Conservation (phyloP, 2,329 filamentous ascomycete genomes). For the Eutypa lata region DNA sequence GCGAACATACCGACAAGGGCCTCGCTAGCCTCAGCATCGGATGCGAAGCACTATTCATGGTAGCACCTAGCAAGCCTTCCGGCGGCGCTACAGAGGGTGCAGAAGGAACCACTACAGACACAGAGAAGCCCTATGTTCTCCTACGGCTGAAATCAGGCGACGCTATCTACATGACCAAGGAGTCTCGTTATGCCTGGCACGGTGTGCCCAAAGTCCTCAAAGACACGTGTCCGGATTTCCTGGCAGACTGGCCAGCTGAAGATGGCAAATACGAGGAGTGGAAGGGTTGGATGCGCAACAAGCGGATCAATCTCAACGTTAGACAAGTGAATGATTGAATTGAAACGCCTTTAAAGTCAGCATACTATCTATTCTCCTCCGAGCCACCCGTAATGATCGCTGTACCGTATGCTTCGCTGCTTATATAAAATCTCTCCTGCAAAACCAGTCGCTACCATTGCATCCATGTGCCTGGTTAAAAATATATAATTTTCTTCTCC, state of each 20-base stretch:
- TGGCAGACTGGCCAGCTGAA: conserved; percentile 70
- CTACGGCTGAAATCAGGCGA: conserved; percentile 79
- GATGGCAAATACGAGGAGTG: conserved; percentile 61
- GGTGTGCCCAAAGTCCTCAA: conserved; percentile 84
- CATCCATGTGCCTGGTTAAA: too few relatives aligned
- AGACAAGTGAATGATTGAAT: conserved; percentile 71
- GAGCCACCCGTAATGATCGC: too few relatives aligned
- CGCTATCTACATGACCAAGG: conserved; percentile 82
- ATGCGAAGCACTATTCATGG: conserved; percentile 86
- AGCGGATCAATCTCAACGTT: conserved; percentile 89
- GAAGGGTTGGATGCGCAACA: conserved; percentile 83
- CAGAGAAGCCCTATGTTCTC: conserved; percentile 50
- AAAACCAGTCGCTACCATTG: too few relatives aligned
- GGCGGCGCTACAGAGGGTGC: conserved; percentile 18
- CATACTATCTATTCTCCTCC: too few relatives aligned
- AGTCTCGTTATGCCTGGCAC: conserved; percentile 89
- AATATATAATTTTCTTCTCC: too few relatives aligned
- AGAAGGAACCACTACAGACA: conserved; percentile 15
- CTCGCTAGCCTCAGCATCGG: conserved; percentile 85
- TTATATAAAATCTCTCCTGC: too few relatives aligned
- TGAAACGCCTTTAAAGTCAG: background rate
- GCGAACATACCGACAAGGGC: conserved; percentile 74
- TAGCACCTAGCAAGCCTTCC: conserved; percentile 57
- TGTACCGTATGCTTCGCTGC: background rate
- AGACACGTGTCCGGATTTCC: conserved; percentile 71